Evolutionary conservation across 2,329 filamentous ascomycete species (phyloP).

Genomic region (Aureobasidium sp.): DNA sequence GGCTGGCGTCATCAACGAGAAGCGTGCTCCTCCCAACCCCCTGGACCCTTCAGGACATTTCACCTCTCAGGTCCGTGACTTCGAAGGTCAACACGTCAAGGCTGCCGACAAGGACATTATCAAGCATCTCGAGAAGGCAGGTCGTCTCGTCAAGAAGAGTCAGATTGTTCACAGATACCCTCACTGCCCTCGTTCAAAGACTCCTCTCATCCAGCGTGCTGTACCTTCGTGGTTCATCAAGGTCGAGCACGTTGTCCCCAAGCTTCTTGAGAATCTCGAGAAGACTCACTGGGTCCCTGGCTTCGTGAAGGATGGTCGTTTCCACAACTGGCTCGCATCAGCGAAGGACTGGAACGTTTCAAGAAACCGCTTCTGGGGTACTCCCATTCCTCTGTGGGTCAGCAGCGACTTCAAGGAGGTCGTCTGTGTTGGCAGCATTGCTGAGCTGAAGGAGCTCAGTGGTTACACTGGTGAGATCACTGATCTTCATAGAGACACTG

Average conservation of each 20-base stretch:
- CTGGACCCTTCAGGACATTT: slow-evolving; percentile 81
- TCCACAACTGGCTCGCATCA: slow-evolving; percentile 84
- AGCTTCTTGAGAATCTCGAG: slow-evolving; percentile 88
- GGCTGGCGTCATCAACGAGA: slow-evolving; percentile 68
- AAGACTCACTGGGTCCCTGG: slow-evolving; percentile 85
- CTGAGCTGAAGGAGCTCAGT: slow-evolving; percentile 76
- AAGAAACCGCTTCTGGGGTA: slow-evolving; percentile 92
- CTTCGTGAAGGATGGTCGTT: slow-evolving; percentile 85
- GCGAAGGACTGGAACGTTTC: slow-evolving; percentile 95
- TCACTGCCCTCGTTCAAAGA: slow-evolving; percentile 93
- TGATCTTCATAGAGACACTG: slow-evolving; percentile 86
- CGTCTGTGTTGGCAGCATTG: slow-evolving; percentile 77
- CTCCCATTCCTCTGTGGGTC: slow-evolving; percentile 84
- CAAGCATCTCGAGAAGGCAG: slow-evolving; percentile 72
- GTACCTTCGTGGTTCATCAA: slow-evolving; percentile 95
- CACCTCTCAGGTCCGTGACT: slow-evolving; percentile 69
- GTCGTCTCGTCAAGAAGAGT: slow-evolving; percentile 73
- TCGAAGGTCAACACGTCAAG: slow-evolving; percentile 83
- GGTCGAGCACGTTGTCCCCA: slow-evolving; percentile 71
- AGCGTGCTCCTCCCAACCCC: slow-evolving; percentile 77
- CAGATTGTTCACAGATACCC: slow-evolving; percentile 88
- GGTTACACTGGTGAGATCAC: slow-evolving; percentile 77
- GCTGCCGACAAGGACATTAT: slow-evolving; percentile 89
- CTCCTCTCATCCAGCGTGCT: slow-evolving; percentile 83
- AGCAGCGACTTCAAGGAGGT: slow-evolving; percentile 83